Base-by-base conservation (phyloP, 352 stramenopile genomes). In the Elongisporangium senticosum region DNA sequence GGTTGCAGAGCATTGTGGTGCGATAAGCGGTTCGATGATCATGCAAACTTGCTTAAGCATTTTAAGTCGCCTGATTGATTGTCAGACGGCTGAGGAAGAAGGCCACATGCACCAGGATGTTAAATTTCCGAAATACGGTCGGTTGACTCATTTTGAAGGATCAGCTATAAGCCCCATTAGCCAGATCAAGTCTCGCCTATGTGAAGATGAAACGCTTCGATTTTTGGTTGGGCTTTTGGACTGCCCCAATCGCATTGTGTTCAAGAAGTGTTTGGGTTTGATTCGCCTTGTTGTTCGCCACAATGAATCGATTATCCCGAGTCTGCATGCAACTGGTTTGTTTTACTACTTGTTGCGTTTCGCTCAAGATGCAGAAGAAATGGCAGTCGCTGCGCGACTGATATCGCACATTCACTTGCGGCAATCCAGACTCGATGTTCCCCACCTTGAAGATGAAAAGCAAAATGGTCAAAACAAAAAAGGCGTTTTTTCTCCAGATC, bases 261-360 rank as follows among this genome's bases (percentile, higher is more conserved):
- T 93, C 57, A 90, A 90, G 64, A 91, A 93, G 24, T 89, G 78
- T 19, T 70, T 95, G 7, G 80, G 83, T 1, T 71, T 95, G 58
- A 87, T 95, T 72, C 72, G 81, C 6, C 69, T 93, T 28, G 76
- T 95, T 7, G 83, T 95, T 53, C 78, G 84, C 14, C 85, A 94
- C 68, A 93, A 95, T 51, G 83, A 92, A 56, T 64, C 82, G 24
- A 88, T 93, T 52, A 92, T 95, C 24, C 86, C 83, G 15, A 87
- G 78, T 55, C 73, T 95, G 0, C 84, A 95, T 50, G 80, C 82
- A 1, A 93, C 86, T 4, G 86, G 86, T 5, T 78, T 95, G 5
- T 95, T 95, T 65, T 95, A 95, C 53, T 95, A 93, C 53, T 65
- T 95, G 47, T 74, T 95, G 26, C 78, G 80, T 3, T 93, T 90